Percentiles rank a stretch among this genome's conserved stretches.
Evolutionary conservation across 768 basidiomycete species (phyloP).

Genomic region (Macrolepiota fuliginosa): DNA sequence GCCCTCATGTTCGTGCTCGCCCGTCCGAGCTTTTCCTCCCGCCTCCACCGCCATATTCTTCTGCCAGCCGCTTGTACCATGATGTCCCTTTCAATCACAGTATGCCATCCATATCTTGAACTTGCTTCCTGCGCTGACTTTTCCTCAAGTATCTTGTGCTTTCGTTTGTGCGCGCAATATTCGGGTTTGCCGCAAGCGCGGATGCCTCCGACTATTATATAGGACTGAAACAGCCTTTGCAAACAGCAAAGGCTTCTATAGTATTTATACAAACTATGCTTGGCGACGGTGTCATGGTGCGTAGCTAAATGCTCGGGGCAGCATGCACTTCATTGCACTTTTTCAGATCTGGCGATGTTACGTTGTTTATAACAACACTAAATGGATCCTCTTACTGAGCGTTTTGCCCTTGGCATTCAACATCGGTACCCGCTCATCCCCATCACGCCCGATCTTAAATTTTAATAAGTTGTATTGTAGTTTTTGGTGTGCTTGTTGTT

Average conservation of each 20-base stretch:
- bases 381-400: background rate
- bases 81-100: background rate
- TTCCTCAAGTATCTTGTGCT: background rate
- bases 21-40: background rate
- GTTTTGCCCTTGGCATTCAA: background rate
- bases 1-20: background rate
- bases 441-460: background rate
- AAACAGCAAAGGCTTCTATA: conserved; percentile 5
- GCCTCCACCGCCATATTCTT: background rate
- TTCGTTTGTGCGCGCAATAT: background rate
- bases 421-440: background rate
- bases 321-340: background rate
- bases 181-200: background rate
- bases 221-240: background rate
- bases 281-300: conserved; percentile 10
- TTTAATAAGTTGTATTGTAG: background rate
- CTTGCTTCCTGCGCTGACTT: background rate
- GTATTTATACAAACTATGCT: conserved; percentile 6
- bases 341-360: conserved; percentile 9
- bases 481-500: background rate
- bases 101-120: background rate
- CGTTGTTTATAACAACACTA: background rate
- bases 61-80: background rate
- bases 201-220: background rate
- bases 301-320: background rate